A percentile compares a stretch with the other conserved stretches of the same genome.
phyloP scores from a whole-genome alignment of 2,329 filamentous ascomycete species.

The Bipolaris bicolor region DNA sequence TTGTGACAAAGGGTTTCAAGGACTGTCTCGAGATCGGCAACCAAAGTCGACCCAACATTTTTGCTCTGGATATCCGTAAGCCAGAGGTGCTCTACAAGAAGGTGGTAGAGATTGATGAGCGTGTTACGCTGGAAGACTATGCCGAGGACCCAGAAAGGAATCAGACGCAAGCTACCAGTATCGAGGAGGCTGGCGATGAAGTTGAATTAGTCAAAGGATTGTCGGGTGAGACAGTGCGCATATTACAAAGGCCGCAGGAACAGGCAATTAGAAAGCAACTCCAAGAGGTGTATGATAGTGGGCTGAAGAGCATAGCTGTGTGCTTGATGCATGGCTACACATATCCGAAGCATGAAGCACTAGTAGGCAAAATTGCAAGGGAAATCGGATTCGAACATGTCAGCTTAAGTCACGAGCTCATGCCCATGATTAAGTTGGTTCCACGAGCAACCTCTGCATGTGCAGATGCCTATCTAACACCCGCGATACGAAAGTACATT shows the following conservation, averaged over 20 bases:
- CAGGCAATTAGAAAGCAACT: constrained; percentile 65
- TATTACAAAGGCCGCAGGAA: constrained; percentile 67
- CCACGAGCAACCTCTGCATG: constrained; percentile 77
- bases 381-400: constrained; percentile 86
- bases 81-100: constrained; percentile 85
- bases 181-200: constrained; percentile 53
- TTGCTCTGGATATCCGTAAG: constrained; percentile 85
- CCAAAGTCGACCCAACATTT: constrained; percentile 87
- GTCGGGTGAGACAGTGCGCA: constrained; percentile 75
- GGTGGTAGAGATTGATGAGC: constrained; percentile 88
- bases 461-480: constrained; percentile 80
- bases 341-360: constrained; percentile 82
- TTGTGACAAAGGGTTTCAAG: constrained; percentile 86
- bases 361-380: constrained; percentile 75
- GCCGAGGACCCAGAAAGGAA: constrained; percentile 79
- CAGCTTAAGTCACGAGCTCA: constrained; percentile 78
- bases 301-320: constrained; percentile 82
- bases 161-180: constrained; percentile 61
- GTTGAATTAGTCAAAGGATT: constrained; percentile 71
- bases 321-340: constrained; percentile 94
- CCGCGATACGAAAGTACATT: constrained; percentile 78
- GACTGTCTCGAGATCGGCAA: constrained; percentile 91
- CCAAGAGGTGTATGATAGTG: constrained; percentile 70
- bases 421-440: constrained; percentile 88
- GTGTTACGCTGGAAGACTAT: constrained; percentile 90